These are phyloP conservation scores for Fusarium torulosum DNA, from an alignment of 2,329 filamentous ascomycete genomes.

Conservation along the genomic window DNA sequence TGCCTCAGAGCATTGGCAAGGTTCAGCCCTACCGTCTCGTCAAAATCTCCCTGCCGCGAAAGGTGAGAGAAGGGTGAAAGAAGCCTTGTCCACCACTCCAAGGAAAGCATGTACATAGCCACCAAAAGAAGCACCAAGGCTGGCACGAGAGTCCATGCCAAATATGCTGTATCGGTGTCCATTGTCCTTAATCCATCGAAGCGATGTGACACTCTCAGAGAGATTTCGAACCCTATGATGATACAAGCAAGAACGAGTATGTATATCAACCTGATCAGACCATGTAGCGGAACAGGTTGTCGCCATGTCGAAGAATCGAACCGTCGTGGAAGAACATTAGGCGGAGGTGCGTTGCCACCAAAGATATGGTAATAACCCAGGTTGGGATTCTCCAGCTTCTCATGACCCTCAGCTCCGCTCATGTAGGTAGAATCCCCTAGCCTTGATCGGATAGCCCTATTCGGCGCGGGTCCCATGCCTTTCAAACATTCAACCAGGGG, in stretches of 20 bases:
- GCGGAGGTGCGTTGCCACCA: constrained; percentile 42
- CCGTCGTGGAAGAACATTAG: constrained; percentile 19
- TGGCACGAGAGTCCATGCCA: constrained; percentile 54
- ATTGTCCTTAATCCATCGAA: constrained; percentile 51
- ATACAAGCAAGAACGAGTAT: constrained; percentile 47
- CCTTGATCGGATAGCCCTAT: constrained; percentile 44
- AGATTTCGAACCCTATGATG: constrained; percentile 53
- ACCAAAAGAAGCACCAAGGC: constrained; percentile 49
- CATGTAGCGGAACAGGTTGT: constrained; percentile 51
- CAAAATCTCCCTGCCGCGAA: constrained; percentile 45
- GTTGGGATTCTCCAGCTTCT: constrained; percentile 46
- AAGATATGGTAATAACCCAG: constrained; percentile 47
- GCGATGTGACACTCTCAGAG: constrained; percentile 49
- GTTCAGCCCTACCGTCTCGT: constrained; percentile 50
- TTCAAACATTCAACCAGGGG: constrained; percentile 52
- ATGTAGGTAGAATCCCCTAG: constrained; percentile 49
- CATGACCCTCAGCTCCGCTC: constrained; percentile 54
- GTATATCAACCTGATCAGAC: constrained; percentile 46
- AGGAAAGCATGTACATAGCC: constrained; percentile 49
- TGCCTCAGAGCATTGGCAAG: constrained; percentile 51
- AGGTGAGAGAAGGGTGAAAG: constrained; percentile 53
- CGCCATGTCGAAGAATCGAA: constrained; percentile 48
- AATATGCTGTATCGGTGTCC: constrained; percentile 47
- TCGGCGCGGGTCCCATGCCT: constrained; percentile 52
- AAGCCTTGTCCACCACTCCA: constrained; percentile 51